Evolutionary conservation across 371 early-diverging fungal species (phyloP), one percentile per base, ranked within the genome.

Genomic region (Mucor plumbeus): DNA sequence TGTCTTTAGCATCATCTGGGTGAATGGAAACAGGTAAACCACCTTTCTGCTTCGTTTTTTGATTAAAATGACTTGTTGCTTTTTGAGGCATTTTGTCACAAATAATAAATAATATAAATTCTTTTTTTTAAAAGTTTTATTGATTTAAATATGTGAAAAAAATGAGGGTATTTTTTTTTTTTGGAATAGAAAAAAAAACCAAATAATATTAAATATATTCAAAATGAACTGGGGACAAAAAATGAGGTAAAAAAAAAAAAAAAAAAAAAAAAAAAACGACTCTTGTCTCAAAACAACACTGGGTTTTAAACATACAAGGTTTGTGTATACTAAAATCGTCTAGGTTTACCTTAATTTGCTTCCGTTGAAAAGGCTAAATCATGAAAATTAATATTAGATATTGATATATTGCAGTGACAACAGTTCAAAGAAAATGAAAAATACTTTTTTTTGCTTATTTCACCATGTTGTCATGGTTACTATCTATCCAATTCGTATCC

Each of bases 1-100:
- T 92, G 74, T 92, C 93, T 64, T 90, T 85, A 19, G 90, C 87
- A 75, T 94, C 94, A 67, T 92, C 92, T 2, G 89, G 88, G 71
- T 91, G 91, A 65, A 89, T 80, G n/a, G 79, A 57, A 14, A 76
- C 76, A 44, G 77, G 77, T 34, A 76, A 63, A 39, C 65, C 71
- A 41, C 61, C 64, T 35, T 60, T 50, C 10, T 34, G 50, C 50
- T 59, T 65, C 41, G 44, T 48, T 40, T 59, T 47, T 38, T 17
- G 14, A 33, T 43, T 60, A 15, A 60, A 61, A 66, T 60, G 56
- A 33, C 59, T 57, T 13, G 44, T 67, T 57, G 61, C 36, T 67
- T 61, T 67, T 62, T 67, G 62, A 10, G 62, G 62, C 68, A 67
- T 61, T 65, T 34, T 41, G 59, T 59, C 19, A 38, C 43, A 50